Percentiles rank a stretch among this genome's conserved stretches.
Conservation (phyloP, 2,329 filamentous ascomycete genomes). For the Fusarium verticillioides region DNA sequence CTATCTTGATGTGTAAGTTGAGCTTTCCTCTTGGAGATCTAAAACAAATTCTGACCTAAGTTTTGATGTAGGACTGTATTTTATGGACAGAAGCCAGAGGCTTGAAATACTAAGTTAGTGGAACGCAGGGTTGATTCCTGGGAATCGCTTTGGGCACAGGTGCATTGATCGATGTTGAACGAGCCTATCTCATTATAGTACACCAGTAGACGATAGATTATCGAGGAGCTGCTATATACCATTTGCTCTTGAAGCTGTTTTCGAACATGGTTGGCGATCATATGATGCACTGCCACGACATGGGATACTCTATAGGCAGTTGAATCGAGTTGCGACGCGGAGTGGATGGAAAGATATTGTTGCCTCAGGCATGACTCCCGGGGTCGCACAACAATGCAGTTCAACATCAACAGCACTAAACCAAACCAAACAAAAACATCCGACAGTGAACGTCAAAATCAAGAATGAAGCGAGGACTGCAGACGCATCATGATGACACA, state of each 20-base stretch:
- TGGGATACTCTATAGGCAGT: not conserved
- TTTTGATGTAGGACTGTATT: not conserved
- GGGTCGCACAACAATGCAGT: not conserved
- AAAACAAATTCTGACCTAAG: fast-evolving
- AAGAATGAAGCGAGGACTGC: fast-evolving
- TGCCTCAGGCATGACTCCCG: not conserved
- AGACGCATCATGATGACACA: not conserved
- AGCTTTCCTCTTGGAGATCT: fast-evolving
- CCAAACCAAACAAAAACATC: not conserved
- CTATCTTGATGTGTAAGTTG: conserved; percentile 27
- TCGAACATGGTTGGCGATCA: too few relatives aligned
- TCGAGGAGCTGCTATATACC: too few relatives aligned
- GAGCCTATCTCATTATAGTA: fast-evolving
- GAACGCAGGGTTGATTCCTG: fast-evolving
- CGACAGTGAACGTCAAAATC: not conserved
- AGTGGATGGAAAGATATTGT: fast-evolving
- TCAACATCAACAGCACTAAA: not conserved
- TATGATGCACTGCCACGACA: too few relatives aligned
- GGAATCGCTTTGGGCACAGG: not conserved
- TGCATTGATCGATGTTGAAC: fast-evolving
- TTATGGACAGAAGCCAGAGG: not conserved
- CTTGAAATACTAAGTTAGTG: not conserved
- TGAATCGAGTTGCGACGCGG: not conserved
- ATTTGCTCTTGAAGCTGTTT: too few relatives aligned
- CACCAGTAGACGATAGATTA: not conserved